phyloP scores from a whole-genome alignment of 768 basidiomycete genomes.

The Leucosporidium creatinivorum region DNA sequence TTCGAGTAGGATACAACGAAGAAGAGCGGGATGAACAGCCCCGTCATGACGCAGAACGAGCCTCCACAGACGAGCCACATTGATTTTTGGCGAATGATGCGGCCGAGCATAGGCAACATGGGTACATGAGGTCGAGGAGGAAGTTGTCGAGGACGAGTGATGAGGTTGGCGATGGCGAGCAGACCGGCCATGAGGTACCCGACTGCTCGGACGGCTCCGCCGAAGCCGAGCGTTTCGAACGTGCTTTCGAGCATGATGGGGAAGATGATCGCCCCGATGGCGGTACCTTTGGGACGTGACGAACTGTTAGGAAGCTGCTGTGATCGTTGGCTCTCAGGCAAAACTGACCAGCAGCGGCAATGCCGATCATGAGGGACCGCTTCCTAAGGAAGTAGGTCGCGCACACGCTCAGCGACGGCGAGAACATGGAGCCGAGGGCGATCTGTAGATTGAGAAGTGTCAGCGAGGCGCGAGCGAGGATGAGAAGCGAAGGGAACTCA shows the following conservation, averaged over 20 bases:
- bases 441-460: background rate
- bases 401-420: background rate
- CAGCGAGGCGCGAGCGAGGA: too few species aligned
- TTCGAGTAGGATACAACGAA: conserved; percentile 14
- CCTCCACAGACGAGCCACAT: conserved; percentile 24
- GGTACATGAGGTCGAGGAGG: background rate
- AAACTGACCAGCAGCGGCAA: background rate
- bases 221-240: conserved; percentile 30
- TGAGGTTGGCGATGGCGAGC: conserved; percentile 59
- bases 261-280: background rate
- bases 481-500: conserved; percentile 26
- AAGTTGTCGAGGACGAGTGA: conserved; percentile 47
- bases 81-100: conserved; percentile 39
- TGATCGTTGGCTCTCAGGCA: too few species aligned
- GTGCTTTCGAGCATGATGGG: conserved; percentile 43
- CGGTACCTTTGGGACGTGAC: background rate
- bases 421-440: conserved; percentile 3
- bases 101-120: conserved; percentile 3
- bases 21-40: conserved; percentile 27
- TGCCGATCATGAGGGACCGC: background rate
- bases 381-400: conserved; percentile 1
- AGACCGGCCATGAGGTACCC: conserved; percentile 47
- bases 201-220: conserved; percentile 9
- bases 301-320: too few species aligned
- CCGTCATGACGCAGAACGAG: conserved; percentile 11